phyloP scores from a whole-genome alignment of 805 yeast species.

The Candida ficus region DNA sequence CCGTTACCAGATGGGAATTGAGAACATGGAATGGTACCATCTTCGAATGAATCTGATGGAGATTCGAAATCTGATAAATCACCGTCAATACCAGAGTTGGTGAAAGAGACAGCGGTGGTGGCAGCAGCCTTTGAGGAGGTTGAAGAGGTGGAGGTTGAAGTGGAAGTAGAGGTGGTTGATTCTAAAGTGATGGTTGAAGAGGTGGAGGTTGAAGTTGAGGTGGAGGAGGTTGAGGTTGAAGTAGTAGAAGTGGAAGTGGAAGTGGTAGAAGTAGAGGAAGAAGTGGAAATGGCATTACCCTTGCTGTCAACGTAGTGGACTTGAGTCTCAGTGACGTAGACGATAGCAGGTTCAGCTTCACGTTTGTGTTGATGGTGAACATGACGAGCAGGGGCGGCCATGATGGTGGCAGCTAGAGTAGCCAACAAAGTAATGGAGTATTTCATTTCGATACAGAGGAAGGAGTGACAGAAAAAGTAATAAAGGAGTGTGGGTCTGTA shows the following conservation, averaged over 20 bases:
- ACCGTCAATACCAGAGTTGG: slow-evolving; percentile 40
- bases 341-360: slow-evolving; percentile 32
- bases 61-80: slow-evolving; percentile 50
- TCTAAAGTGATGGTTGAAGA: slow-evolving; percentile 11
- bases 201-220: slow-evolving; percentile 7
- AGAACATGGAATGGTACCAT: slow-evolving; percentile 65
- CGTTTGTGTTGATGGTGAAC: slow-evolving; percentile 39
- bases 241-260: not conserved
- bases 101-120: slow-evolving; percentile 20
- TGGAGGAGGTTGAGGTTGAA: not conserved
- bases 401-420: slow-evolving; percentile 22
- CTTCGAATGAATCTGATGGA: slow-evolving; percentile 59
- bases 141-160: slow-evolving; percentile 9
- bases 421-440: slow-evolving; percentile 26
- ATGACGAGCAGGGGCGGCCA: slow-evolving; percentile 32
- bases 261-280: slow-evolving; percentile 16
- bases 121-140: slow-evolving; percentile 19
- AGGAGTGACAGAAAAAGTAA: not conserved
- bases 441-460: slow-evolving; percentile 7
- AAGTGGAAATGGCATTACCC: slow-evolving; percentile 22
- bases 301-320: slow-evolving; percentile 29
- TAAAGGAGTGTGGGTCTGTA: not conserved
- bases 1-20: slow-evolving; percentile 79
- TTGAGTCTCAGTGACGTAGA: slow-evolving; percentile 30
- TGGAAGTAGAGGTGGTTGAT: slow-evolving; percentile 12